Evolutionary conservation across 371 early-diverging fungal genomes (phyloP), one percentile per base, ranked within the genome.

Genomic region (Apophysomyces trapeziformis): DNA sequence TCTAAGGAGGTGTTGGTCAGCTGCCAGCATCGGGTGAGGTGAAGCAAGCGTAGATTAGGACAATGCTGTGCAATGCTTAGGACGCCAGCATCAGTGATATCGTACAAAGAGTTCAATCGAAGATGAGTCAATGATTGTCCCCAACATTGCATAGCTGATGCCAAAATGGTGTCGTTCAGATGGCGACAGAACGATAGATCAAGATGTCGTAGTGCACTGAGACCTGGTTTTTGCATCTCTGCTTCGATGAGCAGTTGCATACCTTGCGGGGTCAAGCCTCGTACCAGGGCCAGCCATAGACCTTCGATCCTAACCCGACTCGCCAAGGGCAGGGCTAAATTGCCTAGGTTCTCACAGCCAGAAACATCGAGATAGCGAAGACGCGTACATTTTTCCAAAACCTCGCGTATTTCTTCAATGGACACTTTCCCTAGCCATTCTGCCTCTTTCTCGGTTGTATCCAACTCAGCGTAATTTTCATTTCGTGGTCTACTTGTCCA

Each of bases 21-120:
- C 46, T 68, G 69, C 79, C 79, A 82, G n/a, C 82, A 82, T 3
- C 82, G 74, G 5, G 64, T 70, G 7, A 82, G 16, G 43, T 82
- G 74, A 8, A 82, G 41, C 26, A 82, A 46, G 14, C 56, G 41
- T 9, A 82, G 64, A 37, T 72, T 54, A 1, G 75, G 73, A 44
- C 82, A 82, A 38, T 69, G 32, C 8, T 62, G 47, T 5, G 73
- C 67, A 14, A 82, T 66, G 0, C 69, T 58, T 5, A 7, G 7
- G 3, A 74, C 44, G 36, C 69, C 59, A 9, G 61, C 57, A 44
- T 79, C 71, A 2, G 71, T 75, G 12, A 82, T 39, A 57, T 67
- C 60, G 41, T 75, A 76, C 9, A 79, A 66, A 0, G 82, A 77
- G 39, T 72, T 72, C 26, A 82, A 60, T 14, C 79, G 68, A 21